Evolutionary conservation across 352 stramenopile genomes (phyloP).

Genomic region (Pythium scleroteichum): DNA sequence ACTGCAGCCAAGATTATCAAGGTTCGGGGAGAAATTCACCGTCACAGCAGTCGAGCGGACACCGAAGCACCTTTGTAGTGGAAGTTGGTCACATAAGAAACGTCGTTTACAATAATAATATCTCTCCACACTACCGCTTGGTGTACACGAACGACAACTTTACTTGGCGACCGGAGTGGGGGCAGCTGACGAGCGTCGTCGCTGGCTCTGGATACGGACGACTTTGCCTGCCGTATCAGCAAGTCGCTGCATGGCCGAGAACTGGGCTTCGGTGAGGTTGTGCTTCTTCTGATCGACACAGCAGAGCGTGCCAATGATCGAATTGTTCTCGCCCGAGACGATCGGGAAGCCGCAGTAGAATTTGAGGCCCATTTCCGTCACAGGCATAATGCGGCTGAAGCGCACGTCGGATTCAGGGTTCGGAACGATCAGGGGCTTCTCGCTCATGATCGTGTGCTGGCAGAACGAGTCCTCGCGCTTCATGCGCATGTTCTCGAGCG

Average conservation of each 20-base stretch:
- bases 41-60: neutral
- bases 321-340: constrained; percentile 21
- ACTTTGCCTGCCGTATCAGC: constrained; percentile 56
- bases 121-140: constrained; percentile 1
- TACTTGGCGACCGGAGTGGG: neutral
- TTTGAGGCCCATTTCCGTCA: constrained; percentile 37
- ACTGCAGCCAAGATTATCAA: constrained; percentile 57
- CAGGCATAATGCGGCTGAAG: constrained; percentile 42
- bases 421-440: constrained; percentile 61
- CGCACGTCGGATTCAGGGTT: constrained; percentile 64
- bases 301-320: constrained; percentile 63
- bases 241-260: constrained; percentile 20
- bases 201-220: constrained; percentile 30
- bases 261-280: constrained; percentile 30
- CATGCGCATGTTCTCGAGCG: constrained; percentile 36
- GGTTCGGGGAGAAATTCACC: constrained; percentile 9
- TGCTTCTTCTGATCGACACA: constrained; percentile 30
- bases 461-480: constrained; percentile 64
- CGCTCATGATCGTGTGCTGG: constrained; percentile 57
- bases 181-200: neutral
- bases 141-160: neutral
- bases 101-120: too few relatives aligned
- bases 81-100: too few relatives aligned
- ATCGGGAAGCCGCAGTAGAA: constrained; percentile 82
- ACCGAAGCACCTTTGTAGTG: neutral